A percentile compares a stretch with the other conserved stretches of the same genome.
phyloP scores from a whole-genome alignment of 371 early-diverging fungal species.

The Mortierella sp. region DNA sequence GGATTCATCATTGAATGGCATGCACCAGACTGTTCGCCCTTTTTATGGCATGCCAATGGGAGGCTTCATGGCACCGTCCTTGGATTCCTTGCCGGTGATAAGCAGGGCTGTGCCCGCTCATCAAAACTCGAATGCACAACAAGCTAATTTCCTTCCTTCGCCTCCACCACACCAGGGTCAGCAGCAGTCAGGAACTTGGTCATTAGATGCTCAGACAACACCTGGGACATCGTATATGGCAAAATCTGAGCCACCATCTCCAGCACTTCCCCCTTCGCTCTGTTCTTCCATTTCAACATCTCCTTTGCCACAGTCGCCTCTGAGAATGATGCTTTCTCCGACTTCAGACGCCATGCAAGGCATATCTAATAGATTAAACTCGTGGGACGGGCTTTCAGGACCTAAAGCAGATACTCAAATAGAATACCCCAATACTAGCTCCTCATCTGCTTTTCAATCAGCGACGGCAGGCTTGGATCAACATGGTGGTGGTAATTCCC shows the following conservation, averaged over 20 bases:
- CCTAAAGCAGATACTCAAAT: conserved; percentile 10
- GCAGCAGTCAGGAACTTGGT: conserved; percentile 20
- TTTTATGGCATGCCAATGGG: conserved; percentile 56
- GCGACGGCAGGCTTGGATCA: not conserved
- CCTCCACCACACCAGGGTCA: not conserved
- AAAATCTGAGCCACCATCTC: conserved; percentile 24
- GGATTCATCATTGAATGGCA: conserved; percentile 10
- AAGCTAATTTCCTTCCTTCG: conserved; percentile 3
- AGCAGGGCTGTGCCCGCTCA: conserved; percentile 5
- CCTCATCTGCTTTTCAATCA: not conserved
- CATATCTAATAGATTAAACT: conserved; percentile 34
- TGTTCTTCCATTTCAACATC: conserved; percentile 35
- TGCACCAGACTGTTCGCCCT: conserved; percentile 24
- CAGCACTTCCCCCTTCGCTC: conserved; percentile 17
- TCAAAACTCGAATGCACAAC: not conserved
- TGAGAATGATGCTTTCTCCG: conserved; percentile 43
- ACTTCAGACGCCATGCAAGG: conserved; percentile 30
- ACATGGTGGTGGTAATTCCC: not conserved
- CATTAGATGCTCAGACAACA: conserved; percentile 6
- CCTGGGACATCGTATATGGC: conserved; percentile 1
- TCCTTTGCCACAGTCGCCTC: conserved; percentile 25
- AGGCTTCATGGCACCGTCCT: conserved; percentile 45
- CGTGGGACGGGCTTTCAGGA: conserved; percentile 39
- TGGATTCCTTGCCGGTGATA: conserved; percentile 35
- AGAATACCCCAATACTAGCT: conserved; percentile 9